Evolutionary conservation across 768 basidiomycete species (phyloP), one percentile per base, ranked within the genome.

Genomic region (Tubosaeta brunneosetosa): DNA sequence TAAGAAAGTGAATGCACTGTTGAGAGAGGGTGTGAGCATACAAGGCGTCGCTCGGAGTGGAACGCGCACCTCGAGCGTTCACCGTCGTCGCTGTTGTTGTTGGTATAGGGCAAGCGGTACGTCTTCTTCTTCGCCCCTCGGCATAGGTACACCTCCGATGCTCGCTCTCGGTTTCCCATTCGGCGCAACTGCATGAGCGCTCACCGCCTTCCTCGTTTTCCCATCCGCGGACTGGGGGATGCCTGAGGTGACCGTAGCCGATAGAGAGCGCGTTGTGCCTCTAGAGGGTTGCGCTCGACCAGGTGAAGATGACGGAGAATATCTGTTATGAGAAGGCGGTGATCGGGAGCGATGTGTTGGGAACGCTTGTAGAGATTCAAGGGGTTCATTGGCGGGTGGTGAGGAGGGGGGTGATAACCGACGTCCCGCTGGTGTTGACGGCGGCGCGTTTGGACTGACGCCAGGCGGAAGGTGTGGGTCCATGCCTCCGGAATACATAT

Each of bases 101-200:
- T 90, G 87, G 77, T 83, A 90, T 51, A 88, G 68, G 17, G 90
- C 88, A 44, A 92, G 73, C 17, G 89, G 89, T 36, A 89, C 72
- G 63, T 91, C 89, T 64, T 91, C 89, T 62, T 91, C 88, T 62
- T 88, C 86, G 26, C 69, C 58, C 45, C 65, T 68, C 12, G 63
- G 52, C 31, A 61, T 36, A 19, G 60, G 51, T n/a, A 69, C 66
- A 48, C 78, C 74, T 34, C 62, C 66, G 8, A 56, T 26, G 47
- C 73, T 71, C 27, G 73, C 71, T 60, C 73, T 73, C 37, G 75
- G 75, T 56, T 76, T 73, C 53, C 68, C 71, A 49, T 73, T 67
- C 16, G 66, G 55, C 19, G 76, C 64, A 10, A 78, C 73, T 16
- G 84, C 86, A 65, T 84, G 79, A n/a, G 81, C 81, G 60, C 85